Evolutionary conservation across 441 rosid species (phyloP), one percentile per base, ranked within the genome.

Genomic region (Isatis lusitanica): DNA sequence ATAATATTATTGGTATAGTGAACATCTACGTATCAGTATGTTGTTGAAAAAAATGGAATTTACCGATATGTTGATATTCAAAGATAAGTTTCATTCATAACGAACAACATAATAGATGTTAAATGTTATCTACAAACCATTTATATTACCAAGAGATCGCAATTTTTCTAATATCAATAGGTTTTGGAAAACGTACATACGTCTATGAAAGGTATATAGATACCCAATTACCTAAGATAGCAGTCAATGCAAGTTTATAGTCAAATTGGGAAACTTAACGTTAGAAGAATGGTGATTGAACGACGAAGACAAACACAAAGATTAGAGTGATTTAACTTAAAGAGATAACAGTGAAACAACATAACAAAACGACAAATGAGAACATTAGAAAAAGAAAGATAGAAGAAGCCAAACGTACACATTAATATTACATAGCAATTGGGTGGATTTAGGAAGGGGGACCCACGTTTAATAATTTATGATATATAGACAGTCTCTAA

Each of bases 401-500:
- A 51, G 15, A 75, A 75, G 43, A 63, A 63, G 36, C 59, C 74
- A 53, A 55, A 5, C 30, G 7, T 39, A 75, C 33, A 52, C 33
- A 61, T 24, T 30, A n/a, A 55, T 8, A 68, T 44, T 51, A 50
- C 63, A 59, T 60, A n/a, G 33, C 53, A 67, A 74, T 55, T 63
- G 71, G 70, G 55, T 63, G 75, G 40, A 61, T 52, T 33, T 26
- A 53, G 38, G n/a, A n/a, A n/a, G 18, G 21, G 71, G 55, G 61
- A 38, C 77, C 71, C 75, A 76, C 57, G 62, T 64, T 51, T 15
- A 24, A 46, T 43, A 58, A 65, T 42, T 51, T 71, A 46, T 70
- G 55, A 36, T 77, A 77, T 77, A 77, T 71, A 77, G 63, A 3
- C 63, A 70, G 58, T 60, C 52, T 71, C 58, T 55, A 56, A 1